These are phyloP conservation scores for Lactifluus echinatus DNA, from an alignment of 768 basidiomycete species.

Conservation along the genomic window DNA sequence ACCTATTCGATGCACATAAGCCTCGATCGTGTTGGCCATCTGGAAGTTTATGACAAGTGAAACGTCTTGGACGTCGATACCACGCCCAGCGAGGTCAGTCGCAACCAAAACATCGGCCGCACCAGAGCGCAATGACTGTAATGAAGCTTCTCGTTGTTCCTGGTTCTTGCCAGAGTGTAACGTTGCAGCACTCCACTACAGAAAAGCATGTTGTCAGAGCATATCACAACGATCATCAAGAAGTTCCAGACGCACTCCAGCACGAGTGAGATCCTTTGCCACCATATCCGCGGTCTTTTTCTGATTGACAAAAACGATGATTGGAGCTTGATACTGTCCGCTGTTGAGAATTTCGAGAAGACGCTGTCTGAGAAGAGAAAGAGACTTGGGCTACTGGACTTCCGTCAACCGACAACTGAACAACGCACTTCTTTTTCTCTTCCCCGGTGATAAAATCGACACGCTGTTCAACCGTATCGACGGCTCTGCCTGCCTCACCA, in stretches of 20 bases:
- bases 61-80: conserved; percentile 98
- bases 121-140: conserved; percentile 80
- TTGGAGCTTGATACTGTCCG: conserved; percentile 74
- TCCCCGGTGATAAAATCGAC: conserved; percentile 91
- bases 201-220: not conserved
- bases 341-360: conserved; percentile 91
- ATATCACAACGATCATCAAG: not conserved
- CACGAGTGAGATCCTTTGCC: conserved; percentile 85
- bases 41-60: conserved; percentile 95
- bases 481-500: conserved; percentile 95
- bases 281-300: conserved; percentile 99
- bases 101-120: conserved; percentile 88
- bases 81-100: conserved; percentile 95
- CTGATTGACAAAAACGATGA: conserved; percentile 98
- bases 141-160: conserved; percentile 89
- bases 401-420: not conserved
- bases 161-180: conserved; percentile 97
- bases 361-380: conserved; percentile 45
- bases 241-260: conserved; percentile 51
- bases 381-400: not conserved
- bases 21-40: conserved; percentile 95
- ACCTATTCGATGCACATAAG: conserved; percentile 98
- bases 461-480: conserved; percentile 94
- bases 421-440: conserved; percentile 89
- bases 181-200: conserved; percentile 81